Percentiles rank a stretch among this genome's conserved stretches.
Conservation (phyloP, 2,329 filamentous ascomycete genomes). For the Penicillium hordei region DNA sequence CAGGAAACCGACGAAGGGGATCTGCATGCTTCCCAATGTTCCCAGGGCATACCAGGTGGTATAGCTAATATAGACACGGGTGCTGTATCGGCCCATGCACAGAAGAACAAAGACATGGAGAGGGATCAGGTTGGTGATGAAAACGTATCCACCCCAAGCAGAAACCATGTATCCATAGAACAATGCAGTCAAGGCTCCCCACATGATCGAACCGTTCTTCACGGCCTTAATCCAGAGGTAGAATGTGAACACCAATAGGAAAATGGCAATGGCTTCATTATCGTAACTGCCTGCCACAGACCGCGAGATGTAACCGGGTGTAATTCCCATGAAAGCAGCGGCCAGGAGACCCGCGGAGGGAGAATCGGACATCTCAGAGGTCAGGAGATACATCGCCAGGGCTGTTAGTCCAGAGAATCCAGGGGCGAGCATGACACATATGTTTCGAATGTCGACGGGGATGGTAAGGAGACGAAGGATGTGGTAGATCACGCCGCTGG, state of each 20-base stretch:
- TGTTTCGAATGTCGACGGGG: constrained; percentile 97
- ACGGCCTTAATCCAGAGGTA: constrained; percentile 99
- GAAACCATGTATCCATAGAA: constrained; percentile 99
- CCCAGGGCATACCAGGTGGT: constrained; percentile 97
- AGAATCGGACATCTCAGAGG: constrained; percentile 94
- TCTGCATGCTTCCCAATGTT: constrained; percentile 97
- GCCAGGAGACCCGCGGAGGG: constrained; percentile 92
- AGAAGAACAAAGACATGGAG: constrained; percentile 92
- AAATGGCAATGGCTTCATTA: constrained; percentile 99
- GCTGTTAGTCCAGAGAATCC: constrained; percentile 93
- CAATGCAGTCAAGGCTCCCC: constrained; percentile 88
- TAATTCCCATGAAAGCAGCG: constrained; percentile 94
- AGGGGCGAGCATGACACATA: constrained; percentile 93
- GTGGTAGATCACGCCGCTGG: constrained; percentile 95
- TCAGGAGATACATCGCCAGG: constrained; percentile 88
- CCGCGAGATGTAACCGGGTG: constrained; percentile 94
- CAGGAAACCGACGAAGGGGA: constrained; percentile 96
- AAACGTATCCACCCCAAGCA: constrained; percentile 98
- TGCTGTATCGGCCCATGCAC: constrained; percentile 95
- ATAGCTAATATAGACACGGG: constrained; percentile 91
- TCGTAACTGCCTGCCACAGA: constrained; percentile 98
- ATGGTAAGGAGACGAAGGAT: constrained; percentile 82
- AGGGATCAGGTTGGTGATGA: constrained; percentile 96
- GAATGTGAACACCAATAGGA: constrained; percentile 97
- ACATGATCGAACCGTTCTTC: constrained; percentile 94